Evolutionary conservation across 768 basidiomycete species (phyloP).

Genomic region (Amanita rubescens): DNA sequence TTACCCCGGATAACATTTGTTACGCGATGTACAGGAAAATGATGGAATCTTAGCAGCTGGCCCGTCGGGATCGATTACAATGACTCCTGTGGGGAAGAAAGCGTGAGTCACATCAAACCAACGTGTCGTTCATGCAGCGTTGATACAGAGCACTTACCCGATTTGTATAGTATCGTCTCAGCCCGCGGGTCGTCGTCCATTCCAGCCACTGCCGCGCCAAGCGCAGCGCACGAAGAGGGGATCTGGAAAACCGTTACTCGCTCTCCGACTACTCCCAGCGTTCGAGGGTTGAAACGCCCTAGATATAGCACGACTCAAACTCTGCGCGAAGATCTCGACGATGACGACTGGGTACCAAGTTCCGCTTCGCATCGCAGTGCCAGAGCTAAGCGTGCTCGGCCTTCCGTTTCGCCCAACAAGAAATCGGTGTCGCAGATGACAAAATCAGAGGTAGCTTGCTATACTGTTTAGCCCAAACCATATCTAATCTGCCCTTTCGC

Average conservation of each 20-base stretch:
- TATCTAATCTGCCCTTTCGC: neutral
- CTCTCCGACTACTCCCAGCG: slow-evolving; percentile 7
- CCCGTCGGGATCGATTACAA: slow-evolving; percentile 27
- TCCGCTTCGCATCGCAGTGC: neutral
- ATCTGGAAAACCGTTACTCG: slow-evolving; percentile 33
- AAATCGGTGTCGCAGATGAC: slow-evolving; percentile 28
- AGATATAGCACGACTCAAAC: slow-evolving; percentile 10
- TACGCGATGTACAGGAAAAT: slow-evolving; percentile 25
- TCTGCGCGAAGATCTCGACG: neutral
- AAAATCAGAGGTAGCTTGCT: slow-evolving; percentile 32
- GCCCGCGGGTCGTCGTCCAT: slow-evolving; percentile 26
- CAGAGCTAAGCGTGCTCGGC: slow-evolving; percentile 9
- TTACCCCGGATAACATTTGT: neutral
- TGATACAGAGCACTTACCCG: slow-evolving; percentile 26
- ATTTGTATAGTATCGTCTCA: slow-evolving; percentile 20
- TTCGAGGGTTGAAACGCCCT: slow-evolving; percentile 18
- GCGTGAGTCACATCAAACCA: slow-evolving; percentile 24
- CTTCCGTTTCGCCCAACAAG: slow-evolving; percentile 6
- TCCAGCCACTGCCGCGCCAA: slow-evolving; percentile 16
- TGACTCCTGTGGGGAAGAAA: slow-evolving; percentile 40
- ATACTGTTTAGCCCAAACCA: neutral
- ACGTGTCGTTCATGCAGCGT: slow-evolving; percentile 12
- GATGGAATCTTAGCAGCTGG: slow-evolving; percentile 35
- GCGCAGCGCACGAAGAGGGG: slow-evolving; percentile 25
- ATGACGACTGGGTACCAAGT: slow-evolving; percentile 5